Evolutionary conservation across 2,329 filamentous ascomycete genomes (phyloP).

Genomic region (Trichoderma sp.): DNA sequence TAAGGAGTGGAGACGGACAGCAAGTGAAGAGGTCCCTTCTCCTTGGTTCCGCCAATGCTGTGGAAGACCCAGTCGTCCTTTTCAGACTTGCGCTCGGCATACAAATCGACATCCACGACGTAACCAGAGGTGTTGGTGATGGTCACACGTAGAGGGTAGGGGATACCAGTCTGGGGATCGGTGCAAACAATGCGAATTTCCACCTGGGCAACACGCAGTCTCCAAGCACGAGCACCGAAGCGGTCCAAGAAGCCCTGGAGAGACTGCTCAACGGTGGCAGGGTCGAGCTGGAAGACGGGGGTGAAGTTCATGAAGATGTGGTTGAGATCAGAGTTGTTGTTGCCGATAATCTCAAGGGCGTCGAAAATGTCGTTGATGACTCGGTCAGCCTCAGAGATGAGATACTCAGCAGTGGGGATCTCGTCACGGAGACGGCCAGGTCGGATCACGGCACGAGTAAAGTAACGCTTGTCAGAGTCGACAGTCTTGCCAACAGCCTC

Average conservation of each 20-base stretch:
- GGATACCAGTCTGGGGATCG: conserved; percentile 77
- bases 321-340: conserved; percentile 99
- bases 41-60: conserved; percentile 91
- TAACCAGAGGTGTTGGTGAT: conserved; percentile 99
- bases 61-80: conserved; percentile 99
- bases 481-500: conserved; percentile 93
- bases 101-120: conserved; percentile 96
- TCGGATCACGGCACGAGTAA: conserved; percentile 92
- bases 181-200: conserved; percentile 99
- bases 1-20: conserved; percentile 90
- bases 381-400: conserved; percentile 94
- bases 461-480: conserved; percentile 97
- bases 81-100: conserved; percentile 96
- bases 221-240: conserved; percentile 92
- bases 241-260: conserved; percentile 94
- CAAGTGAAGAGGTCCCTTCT: conserved; percentile 94
- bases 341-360: conserved; percentile 96
- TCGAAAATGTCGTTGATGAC: conserved; percentile 98
- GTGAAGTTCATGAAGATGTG: conserved; percentile 99
- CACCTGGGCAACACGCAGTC: conserved; percentile 92
- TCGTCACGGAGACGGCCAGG: conserved; percentile 93
- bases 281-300: conserved; percentile 89
- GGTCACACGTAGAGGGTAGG: conserved; percentile 90
- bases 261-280: conserved; percentile 86
- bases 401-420: conserved; percentile 97